Base-by-base conservation (phyloP, 1,284 basidiomycete genomes). In the Apiotrichum akiyoshidainum region DNA sequence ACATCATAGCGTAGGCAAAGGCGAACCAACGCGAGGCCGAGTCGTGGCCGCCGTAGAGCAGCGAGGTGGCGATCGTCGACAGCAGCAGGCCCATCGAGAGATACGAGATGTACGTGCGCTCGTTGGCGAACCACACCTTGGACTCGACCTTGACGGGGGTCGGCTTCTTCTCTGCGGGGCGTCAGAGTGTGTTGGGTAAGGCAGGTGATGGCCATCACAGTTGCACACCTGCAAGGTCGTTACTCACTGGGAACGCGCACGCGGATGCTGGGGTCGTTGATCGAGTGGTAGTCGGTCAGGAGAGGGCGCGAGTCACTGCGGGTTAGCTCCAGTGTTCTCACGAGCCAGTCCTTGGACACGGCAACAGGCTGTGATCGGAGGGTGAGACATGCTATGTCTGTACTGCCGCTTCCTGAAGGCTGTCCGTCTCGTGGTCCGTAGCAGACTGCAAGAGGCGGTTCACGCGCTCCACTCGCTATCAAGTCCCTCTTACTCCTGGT, bases 41-140 rank as follows among this genome's bases (percentile, higher is more conserved):
- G 69, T 95, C 90, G 60, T 83, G 83, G 4, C 71, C 69, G 52
- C 66, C 76, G 56, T 68, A 73, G 44, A 69, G 69, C 54, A 99
- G 82, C 0, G 91, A 93, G 19, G 95, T 80, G 0, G 93, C 83
- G 44, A 99, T 85, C 0, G 91, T 87, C 6, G 88, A 92, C 57
- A 97, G 82, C 21, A 98, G 82, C 46, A 98, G 81, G 5, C 90
- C 85, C 54, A 90, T 87, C 66, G 90, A 91, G 52, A 96, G 80
- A 85, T 94, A 97, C 0, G 93, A 85, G 52, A 96, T 84, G 90
- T 90, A 96, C 3, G 93, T 99, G 67, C 96, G 83, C 78, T 99
- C 96, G 75, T 98, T 97, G 9, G 96, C 94, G 79, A 99, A 97
- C 90, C 95, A 99, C 45, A 99, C 95, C 74, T 99, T 99, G 35